A percentile compares a stretch with the other conserved stretches of the same genome.
phyloP scores from a whole-genome alignment of 2,329 filamentous ascomycete genomes.

The Celoporthe dispersa region DNA sequence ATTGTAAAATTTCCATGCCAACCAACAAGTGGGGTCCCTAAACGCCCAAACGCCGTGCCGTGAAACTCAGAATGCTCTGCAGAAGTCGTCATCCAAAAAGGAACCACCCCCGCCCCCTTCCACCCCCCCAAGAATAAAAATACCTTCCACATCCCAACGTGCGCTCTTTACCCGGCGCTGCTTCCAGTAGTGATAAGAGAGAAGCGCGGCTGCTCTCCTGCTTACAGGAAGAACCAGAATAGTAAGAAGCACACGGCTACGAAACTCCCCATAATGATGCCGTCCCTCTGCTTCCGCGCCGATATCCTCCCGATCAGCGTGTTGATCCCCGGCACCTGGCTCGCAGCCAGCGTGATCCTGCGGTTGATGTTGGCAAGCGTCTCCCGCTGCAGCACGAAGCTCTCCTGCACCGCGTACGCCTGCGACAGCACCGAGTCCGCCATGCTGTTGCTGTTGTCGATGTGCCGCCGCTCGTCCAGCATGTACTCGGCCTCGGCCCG shows the following conservation, averaged over 20 bases:
- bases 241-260: constrained; percentile 91
- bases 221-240: constrained; percentile 76
- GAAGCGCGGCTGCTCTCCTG: not conserved
- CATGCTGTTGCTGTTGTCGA: constrained; percentile 89
- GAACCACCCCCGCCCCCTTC: too few species aligned
- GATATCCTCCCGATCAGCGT: constrained; percentile 90
- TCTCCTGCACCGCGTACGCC: constrained; percentile 96
- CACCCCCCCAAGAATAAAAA: not conserved
- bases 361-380: constrained; percentile 87
- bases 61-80: constrained; percentile 16
- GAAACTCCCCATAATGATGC: constrained; percentile 88
- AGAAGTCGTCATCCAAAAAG: not conserved
- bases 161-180: not conserved
- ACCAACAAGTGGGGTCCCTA: not conserved
- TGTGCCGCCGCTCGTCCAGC: constrained; percentile 82
- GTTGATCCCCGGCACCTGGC: constrained; percentile 92
- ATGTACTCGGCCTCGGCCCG: constrained; percentile 94
- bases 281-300: constrained; percentile 91
- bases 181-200: not conserved
- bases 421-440: constrained; percentile 90
- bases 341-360: constrained; percentile 85
- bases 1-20: constrained; percentile 27
- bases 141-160: not conserved
- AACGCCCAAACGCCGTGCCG: constrained; percentile 27
- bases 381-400: constrained; percentile 84